Evolutionary conservation across 2,329 filamentous ascomycete species (phyloP).

Genomic region (Aspergillus fumigatus): DNA sequence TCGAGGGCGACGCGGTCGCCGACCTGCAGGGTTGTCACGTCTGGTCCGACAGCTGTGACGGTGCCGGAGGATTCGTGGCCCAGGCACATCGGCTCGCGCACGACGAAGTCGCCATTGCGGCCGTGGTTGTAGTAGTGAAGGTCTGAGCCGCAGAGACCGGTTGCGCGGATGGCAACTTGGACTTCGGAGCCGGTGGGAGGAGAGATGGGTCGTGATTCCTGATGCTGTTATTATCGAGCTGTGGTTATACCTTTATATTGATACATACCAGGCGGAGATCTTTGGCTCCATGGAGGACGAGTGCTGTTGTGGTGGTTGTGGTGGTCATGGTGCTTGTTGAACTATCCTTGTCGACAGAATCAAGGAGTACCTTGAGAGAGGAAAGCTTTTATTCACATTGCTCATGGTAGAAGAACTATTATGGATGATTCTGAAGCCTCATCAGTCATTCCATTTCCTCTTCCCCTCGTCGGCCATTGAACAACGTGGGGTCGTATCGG

Average conservation of each 20-base stretch:
- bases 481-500: slow-evolving; percentile 13
- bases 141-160: slow-evolving; percentile 67
- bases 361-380: not conserved
- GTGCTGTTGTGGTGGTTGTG: slow-evolving; percentile 29
- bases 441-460: not conserved
- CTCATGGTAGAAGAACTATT: not conserved
- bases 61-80: slow-evolving; percentile 76
- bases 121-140: slow-evolving; percentile 84
- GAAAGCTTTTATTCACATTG: not conserved
- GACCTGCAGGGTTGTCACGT: slow-evolving; percentile 57
- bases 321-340: slow-evolving; percentile 18
- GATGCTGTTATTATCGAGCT: slow-evolving; percentile 9
- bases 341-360: not conserved
- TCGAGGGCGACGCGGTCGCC: slow-evolving; percentile 91
- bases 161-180: slow-evolving; percentile 60
- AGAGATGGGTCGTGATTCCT: slow-evolving; percentile 51
- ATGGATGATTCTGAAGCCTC: not conserved
- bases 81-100: slow-evolving; percentile 76
- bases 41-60: slow-evolving; percentile 64
- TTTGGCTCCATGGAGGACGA: slow-evolving; percentile 59
- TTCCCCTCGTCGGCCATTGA: not conserved
- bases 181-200: slow-evolving; percentile 52
- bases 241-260: too few relatives aligned
- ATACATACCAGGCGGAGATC: slow-evolving; percentile 53
- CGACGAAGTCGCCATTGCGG: slow-evolving; percentile 79